Evolutionary conservation across 768 basidiomycete genomes (phyloP).

Genomic region (Hypsizygus marmoreus): DNA sequence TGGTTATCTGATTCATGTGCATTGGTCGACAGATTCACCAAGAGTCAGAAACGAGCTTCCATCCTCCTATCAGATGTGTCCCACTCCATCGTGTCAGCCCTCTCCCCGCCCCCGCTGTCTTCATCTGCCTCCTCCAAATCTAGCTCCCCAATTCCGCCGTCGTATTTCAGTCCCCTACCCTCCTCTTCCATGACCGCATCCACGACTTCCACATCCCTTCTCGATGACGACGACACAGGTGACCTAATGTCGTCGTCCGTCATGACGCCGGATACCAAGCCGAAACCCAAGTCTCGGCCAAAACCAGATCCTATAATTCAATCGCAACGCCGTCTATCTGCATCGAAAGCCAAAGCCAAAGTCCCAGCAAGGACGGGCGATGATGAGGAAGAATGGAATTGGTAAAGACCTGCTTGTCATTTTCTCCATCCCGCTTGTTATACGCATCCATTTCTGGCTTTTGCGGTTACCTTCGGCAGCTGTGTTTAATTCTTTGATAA

Average conservation of each 20-base stretch:
- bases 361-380: slow-evolving; percentile 23
- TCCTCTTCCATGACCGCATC: slow-evolving; percentile 18
- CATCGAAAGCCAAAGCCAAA: slow-evolving; percentile 2
- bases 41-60: slow-evolving; percentile 70
- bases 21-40: slow-evolving; percentile 58
- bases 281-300: not conserved
- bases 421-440: not conserved
- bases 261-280: slow-evolving; percentile 28
- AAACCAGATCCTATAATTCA: not conserved
- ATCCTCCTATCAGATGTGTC: slow-evolving; percentile 66
- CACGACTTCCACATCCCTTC: slow-evolving; percentile 29
- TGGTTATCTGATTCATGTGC: not conserved
- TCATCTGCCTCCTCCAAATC: slow-evolving; percentile 25
- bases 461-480: too few species aligned
- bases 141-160: slow-evolving; percentile 20
- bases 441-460: too few species aligned
- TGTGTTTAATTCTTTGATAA: too few species aligned
- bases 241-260: slow-evolving; percentile 28
- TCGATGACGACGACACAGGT: slow-evolving; percentile 42
- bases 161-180: slow-evolving; percentile 17
- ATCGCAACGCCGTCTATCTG: not conserved
- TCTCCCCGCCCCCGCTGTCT: slow-evolving; percentile 38
- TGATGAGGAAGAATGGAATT: slow-evolving; percentile 65
- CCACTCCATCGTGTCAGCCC: slow-evolving; percentile 50
- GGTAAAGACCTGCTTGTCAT: slow-evolving; percentile 38